Base-by-base conservation (phyloP, 768 basidiomycete genomes). In the Termitomyces sp. region DNA sequence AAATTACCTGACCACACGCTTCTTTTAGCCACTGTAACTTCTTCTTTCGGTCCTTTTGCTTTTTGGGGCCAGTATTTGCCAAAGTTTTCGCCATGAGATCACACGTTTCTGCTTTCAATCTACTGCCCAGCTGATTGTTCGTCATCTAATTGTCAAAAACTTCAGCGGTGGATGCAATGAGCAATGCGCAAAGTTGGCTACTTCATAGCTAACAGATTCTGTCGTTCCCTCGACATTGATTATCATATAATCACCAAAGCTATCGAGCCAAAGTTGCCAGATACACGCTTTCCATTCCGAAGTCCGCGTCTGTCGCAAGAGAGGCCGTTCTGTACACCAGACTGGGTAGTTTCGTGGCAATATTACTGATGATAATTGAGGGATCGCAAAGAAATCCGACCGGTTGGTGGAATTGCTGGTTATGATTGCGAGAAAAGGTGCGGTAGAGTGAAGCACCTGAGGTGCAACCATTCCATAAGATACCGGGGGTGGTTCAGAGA, bases 281-380 rank as follows among this genome's bases (percentile, higher is more conserved):
- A 87, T 68, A 65, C 86, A 88, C 57, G 85, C 82, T 34, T 77
- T 72, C 86, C 86, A 88, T 57, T 86, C 83, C 4, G 74, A 67
- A 1, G 62, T 58, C 22, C 84, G 81, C 24, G 79, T 76, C 34
- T 69, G 67, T 46, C 69, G 66, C 18, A 77, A 61, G 58, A 82
- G 80, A 56, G 79, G 72, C 37, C 84, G 77, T 57, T 87, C 85
- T 2, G 80, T 76, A 61, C 86, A 88, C 86, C 86, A 88, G 9
- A 79, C 64, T 1, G 76, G 71, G 60, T 82, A 70, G 61, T 83
- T 64, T 63, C 74, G 59, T 61, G 66, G 62, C 71, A 77, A 63
- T 22, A 84, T 58, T 16, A 83, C 61, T 3, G 86, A 82, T 2
- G 82, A 72, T 3, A 81, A 65, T 5, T 68, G 58, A 31, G 70